phyloP scores from a whole-genome alignment of 2,329 filamentous ascomycete genomes.

The Fusarium stilboides region DNA sequence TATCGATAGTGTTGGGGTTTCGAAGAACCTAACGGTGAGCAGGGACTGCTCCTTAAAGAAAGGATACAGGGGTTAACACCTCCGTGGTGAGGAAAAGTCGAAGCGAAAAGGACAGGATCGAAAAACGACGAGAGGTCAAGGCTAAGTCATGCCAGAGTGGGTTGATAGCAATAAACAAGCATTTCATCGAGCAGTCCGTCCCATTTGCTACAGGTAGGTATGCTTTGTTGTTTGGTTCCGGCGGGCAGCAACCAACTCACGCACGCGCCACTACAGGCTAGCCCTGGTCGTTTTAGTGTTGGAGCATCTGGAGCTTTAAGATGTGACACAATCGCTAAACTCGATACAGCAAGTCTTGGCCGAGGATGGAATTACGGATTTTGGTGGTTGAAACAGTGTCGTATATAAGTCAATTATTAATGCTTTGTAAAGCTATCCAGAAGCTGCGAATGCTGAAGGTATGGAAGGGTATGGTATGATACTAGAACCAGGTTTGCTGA shows the following conservation, averaged over 20 bases:
- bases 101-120: slow-evolving; percentile 4
- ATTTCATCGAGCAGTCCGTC: slow-evolving; percentile 1
- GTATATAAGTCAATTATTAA: not conserved
- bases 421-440: not conserved
- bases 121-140: not conserved
- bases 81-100: not conserved
- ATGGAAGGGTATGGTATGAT: not conserved
- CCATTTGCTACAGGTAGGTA: slow-evolving; percentile 11
- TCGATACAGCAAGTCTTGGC: not conserved
- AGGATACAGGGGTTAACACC: not conserved
- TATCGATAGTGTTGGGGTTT: slow-evolving; percentile 40
- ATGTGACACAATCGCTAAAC: slow-evolving; percentile 21
- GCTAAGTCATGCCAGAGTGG: slow-evolving; percentile 23
- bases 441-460: not conserved
- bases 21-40: not conserved
- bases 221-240: slow-evolving; percentile 29
- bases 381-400: too few species aligned
- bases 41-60: not conserved
- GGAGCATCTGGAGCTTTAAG: slow-evolving; percentile 19
- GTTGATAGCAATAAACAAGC: slow-evolving; percentile 27
- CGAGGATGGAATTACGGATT: not conserved
- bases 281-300: slow-evolving; percentile 27
- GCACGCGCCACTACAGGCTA: slow-evolving; percentile 32
- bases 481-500: too few species aligned
- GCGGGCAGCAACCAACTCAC: slow-evolving; percentile 37